Evolutionary conservation across 2,329 filamentous ascomycete species (phyloP).

Genomic region (Neoscytalidium dimidiatum): DNA sequence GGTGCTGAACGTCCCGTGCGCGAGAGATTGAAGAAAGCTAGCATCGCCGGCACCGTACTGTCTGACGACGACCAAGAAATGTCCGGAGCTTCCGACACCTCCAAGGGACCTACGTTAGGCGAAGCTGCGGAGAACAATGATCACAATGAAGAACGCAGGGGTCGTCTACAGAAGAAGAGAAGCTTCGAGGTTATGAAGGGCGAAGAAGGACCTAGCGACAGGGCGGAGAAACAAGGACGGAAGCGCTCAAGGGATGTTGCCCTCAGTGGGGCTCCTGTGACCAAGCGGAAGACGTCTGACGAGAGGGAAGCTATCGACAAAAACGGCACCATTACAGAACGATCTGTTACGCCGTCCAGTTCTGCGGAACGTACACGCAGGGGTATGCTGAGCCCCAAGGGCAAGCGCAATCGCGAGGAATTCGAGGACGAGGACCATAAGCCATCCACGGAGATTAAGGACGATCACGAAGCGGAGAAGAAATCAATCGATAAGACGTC

Average conservation of each 20-base stretch:
- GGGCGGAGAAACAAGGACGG: slow-evolving; percentile 43
- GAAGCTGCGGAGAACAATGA: background rate
- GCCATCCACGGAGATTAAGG: slow-evolving; percentile 16
- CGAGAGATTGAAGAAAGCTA: slow-evolving; percentile 63
- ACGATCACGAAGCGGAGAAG: background rate
- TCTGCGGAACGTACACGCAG: slow-evolving; percentile 18
- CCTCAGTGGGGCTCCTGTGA: slow-evolving; percentile 23
- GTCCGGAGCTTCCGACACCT: slow-evolving; percentile 24
- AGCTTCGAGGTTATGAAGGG: slow-evolving; percentile 48
- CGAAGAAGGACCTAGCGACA: slow-evolving; percentile 36
- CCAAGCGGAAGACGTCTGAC: slow-evolving; percentile 31
- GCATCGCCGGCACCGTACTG: slow-evolving; percentile 48
- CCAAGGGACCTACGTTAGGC: background rate
- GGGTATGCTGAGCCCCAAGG: slow-evolving; percentile 47
- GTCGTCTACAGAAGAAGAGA: slow-evolving; percentile 45
- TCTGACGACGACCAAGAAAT: slow-evolving; percentile 22
- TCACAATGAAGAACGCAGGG: background rate
- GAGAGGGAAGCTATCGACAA: slow-evolving; percentile 25
- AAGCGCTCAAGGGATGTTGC: slow-evolving; percentile 51
- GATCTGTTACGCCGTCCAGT: slow-evolving; percentile 24
- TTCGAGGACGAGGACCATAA: slow-evolving; percentile 23
- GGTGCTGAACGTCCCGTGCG: slow-evolving; percentile 59
- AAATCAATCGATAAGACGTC: slow-evolving; percentile 21
- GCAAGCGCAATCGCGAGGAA: slow-evolving; percentile 47
- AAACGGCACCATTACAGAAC: slow-evolving; percentile 27